Conservation (phyloP, 1,284 basidiomycete species). For the Sporisorium sorghi region DNA sequence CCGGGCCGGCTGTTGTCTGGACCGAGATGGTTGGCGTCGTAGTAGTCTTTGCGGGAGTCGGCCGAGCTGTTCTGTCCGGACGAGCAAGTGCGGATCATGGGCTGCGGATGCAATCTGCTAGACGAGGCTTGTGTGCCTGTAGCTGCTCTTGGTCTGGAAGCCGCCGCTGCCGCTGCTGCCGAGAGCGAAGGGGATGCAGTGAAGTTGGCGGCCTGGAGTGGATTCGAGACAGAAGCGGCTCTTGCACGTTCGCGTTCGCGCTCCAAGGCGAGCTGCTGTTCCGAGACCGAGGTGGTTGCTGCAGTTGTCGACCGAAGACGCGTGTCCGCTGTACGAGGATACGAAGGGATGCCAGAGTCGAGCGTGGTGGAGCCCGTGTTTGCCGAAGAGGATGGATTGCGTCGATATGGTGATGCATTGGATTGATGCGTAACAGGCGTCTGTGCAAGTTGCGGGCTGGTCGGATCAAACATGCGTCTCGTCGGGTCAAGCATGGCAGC, state of each 20-base stretch:
- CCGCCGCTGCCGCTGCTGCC: constrained; percentile 19
- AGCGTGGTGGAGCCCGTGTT: constrained; percentile 4
- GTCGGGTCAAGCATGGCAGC: constrained; percentile 51
- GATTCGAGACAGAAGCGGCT: constrained; percentile 36
- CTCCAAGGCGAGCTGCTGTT: constrained; percentile 30
- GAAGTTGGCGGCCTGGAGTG: constrained; percentile 8
- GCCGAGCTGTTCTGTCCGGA: constrained; percentile 30
- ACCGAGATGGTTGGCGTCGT: constrained; percentile 81
- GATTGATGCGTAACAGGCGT: constrained; percentile 4
- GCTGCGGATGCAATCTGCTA: constrained; percentile 17
- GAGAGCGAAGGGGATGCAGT: constrained; percentile 22
- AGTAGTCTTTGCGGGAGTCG: constrained; percentile 27
- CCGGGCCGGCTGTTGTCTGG: constrained; percentile 25
- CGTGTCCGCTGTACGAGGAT: constrained; percentile 13
- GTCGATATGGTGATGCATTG: constrained; percentile 23
- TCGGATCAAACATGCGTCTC: constrained; percentile 30
- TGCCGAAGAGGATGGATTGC: background rate
- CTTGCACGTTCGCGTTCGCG: constrained; percentile 28
- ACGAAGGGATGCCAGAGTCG: constrained; percentile 4
- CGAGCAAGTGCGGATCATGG: constrained; percentile 26
- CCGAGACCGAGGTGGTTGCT: constrained; percentile 6
- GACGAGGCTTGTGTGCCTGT: constrained; percentile 33
- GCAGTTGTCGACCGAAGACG: background rate
- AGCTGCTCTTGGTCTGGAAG: constrained; percentile 46
- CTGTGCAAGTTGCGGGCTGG: constrained; percentile 19